Percentiles rank a stretch among this genome's conserved stretches.
These are phyloP conservation scores for Triangularia setosa DNA, from an alignment of 2,329 filamentous ascomycete genomes.

Conservation along the genomic window DNA sequence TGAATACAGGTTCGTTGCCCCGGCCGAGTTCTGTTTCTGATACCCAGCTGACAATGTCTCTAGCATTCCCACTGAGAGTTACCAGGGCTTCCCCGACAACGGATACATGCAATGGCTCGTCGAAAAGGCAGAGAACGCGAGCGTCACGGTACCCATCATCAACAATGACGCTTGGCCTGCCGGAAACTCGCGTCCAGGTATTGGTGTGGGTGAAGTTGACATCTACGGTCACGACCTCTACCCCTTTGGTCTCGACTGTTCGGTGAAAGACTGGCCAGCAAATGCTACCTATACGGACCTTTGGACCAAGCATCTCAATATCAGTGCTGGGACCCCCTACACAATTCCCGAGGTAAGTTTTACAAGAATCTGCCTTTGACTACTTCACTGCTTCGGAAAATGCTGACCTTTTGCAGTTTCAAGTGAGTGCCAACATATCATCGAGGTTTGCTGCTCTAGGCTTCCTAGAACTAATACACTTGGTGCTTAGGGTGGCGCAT, in stretches of 20 bases:
- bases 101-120: slow-evolving; percentile 69
- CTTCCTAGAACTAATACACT: neutral
- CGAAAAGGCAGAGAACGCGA: slow-evolving; percentile 62
- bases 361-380: neutral
- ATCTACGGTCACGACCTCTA: slow-evolving; percentile 66
- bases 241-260: slow-evolving; percentile 57
- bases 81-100: slow-evolving; percentile 56
- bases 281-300: slow-evolving; percentile 45
- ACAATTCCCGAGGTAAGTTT: slow-evolving; percentile 48
- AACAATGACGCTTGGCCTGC: slow-evolving; percentile 64
- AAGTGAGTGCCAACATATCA: neutral
- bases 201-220: slow-evolving; percentile 53
- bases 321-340: slow-evolving; percentile 64
- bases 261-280: slow-evolving; percentile 57
- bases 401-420: slow-evolving; percentile 8
- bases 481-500: slow-evolving; percentile 66
- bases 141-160: slow-evolving; percentile 70
- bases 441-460: neutral
- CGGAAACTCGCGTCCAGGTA: slow-evolving; percentile 62
- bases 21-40: neutral
- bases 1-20: slow-evolving; percentile 54
- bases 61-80: slow-evolving; percentile 40
- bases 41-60: neutral
- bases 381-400: neutral
- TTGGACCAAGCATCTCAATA: slow-evolving; percentile 49